phyloP scores from a whole-genome alignment of 352 stramenopile genomes.

The Globisporangium solare region DNA sequence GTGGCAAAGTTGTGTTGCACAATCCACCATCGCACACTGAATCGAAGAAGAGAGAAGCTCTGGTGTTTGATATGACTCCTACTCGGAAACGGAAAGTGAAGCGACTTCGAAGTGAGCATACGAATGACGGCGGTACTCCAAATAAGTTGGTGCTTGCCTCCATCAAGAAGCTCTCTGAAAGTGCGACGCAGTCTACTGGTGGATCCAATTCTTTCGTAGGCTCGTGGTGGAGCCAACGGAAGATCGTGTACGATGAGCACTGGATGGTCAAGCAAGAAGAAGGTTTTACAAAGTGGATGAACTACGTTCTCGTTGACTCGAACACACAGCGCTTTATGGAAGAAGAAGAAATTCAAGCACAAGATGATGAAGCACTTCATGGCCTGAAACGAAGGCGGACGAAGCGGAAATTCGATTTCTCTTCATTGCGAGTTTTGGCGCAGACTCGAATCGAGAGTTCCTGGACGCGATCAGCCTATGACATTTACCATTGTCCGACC shows the following conservation, averaged over 20 bases:
- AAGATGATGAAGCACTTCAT: constrained; percentile 1
- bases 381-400: constrained; percentile 4
- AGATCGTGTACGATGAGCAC: constrained; percentile 64
- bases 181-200: no score
- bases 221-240: constrained; percentile 73
- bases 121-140: constrained; percentile 3
- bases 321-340: constrained; percentile 33
- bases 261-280: constrained; percentile 81
- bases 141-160: constrained; percentile 12
- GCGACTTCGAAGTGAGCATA: constrained; percentile 10
- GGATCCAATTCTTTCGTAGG: constrained; percentile 22
- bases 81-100: constrained; percentile 24
- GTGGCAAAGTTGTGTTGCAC: constrained; percentile 6
- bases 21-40: neutral
- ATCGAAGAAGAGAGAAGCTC: constrained; percentile 28
- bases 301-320: constrained; percentile 74
- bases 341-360: constrained; percentile 20
- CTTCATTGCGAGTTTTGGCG: constrained; percentile 61
- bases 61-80: constrained; percentile 42
- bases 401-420: constrained; percentile 44
- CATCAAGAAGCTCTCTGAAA: neutral
- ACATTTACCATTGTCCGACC: constrained; percentile 50
- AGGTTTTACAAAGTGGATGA: constrained; percentile 85
- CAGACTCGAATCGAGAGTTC: constrained; percentile 70
- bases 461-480: constrained; percentile 47